These are phyloP conservation scores for Urostyla sp. DNA, from an alignment of 73 alveolate species.

Conservation along the genomic window DNA sequence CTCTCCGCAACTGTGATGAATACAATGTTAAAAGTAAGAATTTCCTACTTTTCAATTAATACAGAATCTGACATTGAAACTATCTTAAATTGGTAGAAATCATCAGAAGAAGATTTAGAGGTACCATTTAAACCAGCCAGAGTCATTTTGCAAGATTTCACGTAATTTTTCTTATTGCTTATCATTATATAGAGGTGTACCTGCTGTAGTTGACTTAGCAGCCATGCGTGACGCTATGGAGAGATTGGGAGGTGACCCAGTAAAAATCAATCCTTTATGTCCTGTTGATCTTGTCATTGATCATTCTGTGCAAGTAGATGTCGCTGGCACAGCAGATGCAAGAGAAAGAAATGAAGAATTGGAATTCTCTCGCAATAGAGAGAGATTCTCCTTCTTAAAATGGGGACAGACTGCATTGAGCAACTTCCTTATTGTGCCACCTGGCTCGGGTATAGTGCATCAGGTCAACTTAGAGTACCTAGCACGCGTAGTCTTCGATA, in stretches of 20 bases:
- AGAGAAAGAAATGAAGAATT: slow-evolving; percentile 80
- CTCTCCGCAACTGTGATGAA: slow-evolving; percentile 93
- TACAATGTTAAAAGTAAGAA: slow-evolving; percentile 63
- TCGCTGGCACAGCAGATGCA: slow-evolving; percentile 65
- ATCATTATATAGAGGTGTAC: slow-evolving; percentile 75
- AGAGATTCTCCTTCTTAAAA: slow-evolving; percentile 90
- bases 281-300: slow-evolving; percentile 93
- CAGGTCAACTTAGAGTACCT: slow-evolving; percentile 91
- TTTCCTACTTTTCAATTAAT: not conserved
- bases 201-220: slow-evolving; percentile 92
- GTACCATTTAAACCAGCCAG: slow-evolving; percentile 95
- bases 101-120: slow-evolving; percentile 79
- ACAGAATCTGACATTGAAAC: slow-evolving; percentile 68
- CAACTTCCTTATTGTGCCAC: slow-evolving; percentile 90
- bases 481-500: slow-evolving; percentile 86
- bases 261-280: slow-evolving; percentile 84
- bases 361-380: slow-evolving; percentile 85
- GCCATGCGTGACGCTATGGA: slow-evolving; percentile 92
- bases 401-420: slow-evolving; percentile 93
- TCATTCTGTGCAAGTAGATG: slow-evolving; percentile 89
- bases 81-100: slow-evolving; percentile 64
- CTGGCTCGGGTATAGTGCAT: slow-evolving; percentile 95
- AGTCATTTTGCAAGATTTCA: slow-evolving; percentile 90
- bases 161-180: slow-evolving; percentile 42
- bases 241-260: slow-evolving; percentile 86